Evolutionary conservation across 805 yeast genomes (phyloP), one percentile per base, ranked within the genome.

Genomic region (Scheffersomyces coipomensis): DNA sequence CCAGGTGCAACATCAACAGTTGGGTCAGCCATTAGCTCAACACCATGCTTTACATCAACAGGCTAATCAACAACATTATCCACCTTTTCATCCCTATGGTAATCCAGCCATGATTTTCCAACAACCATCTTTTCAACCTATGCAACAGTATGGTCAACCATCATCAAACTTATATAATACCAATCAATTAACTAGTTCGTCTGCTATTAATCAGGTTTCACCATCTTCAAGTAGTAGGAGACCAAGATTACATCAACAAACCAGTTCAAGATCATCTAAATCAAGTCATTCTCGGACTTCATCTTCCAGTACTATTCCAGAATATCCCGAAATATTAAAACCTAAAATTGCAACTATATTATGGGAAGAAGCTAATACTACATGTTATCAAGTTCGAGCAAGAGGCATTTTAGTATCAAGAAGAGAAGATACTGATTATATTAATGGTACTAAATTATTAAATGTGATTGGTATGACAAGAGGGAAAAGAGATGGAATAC

Each of bases 401-500:
- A 46, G 57, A 15, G 64, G 60, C 2, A 46, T 58, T 16, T 45
- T 64, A 21, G 69, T 66, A 2, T 63, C 69, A 5, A 49, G 72
- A 33, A 43, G 72, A 18, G 60, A 63, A 38, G 71, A 62, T 39
- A 61, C 53, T 4, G 51, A 62, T 35, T 64, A 46, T 43, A 52
- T 66, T 19, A 66, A 66, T 42, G 72, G 71, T 1, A 66, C 72
- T 4, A 66, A 66, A 38, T 48, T 66, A 8, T 49, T 66, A 13
- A 66, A 66, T 45, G 67, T 62, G 5, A 56, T 64, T 33, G 68
- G 68, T 1, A 62, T 66, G 64, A 59, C 68, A 11, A 51, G 73
- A 38, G 73, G 73, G 4, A 62, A 62, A 42, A 42, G 71, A 22
- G 73, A 66, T 46, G 71, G 71, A 9, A 62, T 66, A 19, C 49